Evolutionary conservation across 768 basidiomycete genomes (phyloP).

Genomic region (Boletellus ananas): DNA sequence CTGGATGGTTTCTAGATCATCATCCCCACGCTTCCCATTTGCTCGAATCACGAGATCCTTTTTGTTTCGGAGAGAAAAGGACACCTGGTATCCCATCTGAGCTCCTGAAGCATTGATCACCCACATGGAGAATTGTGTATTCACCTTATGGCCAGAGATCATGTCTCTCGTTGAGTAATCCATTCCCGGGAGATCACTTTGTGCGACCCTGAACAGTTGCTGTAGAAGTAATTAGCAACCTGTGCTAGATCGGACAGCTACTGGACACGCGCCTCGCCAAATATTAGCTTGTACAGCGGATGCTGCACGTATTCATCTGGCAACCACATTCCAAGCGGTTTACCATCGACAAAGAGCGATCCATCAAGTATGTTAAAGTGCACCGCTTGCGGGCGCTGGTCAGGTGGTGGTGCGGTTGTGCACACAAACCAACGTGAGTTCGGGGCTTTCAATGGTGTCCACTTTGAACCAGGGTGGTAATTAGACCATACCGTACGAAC

Average conservation of each 20-base stretch:
- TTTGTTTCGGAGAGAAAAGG: constrained; percentile 6
- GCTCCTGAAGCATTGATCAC: too few relatives aligned
- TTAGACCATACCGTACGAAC: constrained; percentile 29
- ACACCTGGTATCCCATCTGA: constrained; percentile 10
- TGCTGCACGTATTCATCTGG: constrained; percentile 8
- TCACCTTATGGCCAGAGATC: constrained; percentile 18
- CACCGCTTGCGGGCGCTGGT: constrained; percentile 24
- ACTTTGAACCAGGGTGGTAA: constrained; percentile 24
- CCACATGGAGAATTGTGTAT: neutral
- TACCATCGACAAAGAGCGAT: constrained; percentile 22
- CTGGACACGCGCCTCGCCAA: constrained; percentile 16
- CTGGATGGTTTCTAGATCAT: neutral
- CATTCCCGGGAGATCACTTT: constrained; percentile 21
- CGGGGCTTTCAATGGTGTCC: constrained; percentile 19
- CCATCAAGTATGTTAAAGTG: too few relatives aligned
- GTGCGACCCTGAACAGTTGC: constrained; percentile 15
- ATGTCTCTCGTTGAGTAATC: constrained; percentile 19
- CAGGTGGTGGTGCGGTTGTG: constrained; percentile 16
- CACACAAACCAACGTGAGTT: constrained; percentile 30
- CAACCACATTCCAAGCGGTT: constrained; percentile 15
- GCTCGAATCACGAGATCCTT: constrained; percentile 13
- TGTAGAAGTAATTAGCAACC: constrained; percentile 2
- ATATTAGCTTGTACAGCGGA: constrained; percentile 15
- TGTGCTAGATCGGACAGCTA: neutral
- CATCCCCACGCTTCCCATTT: neutral